phyloP scores from a whole-genome alignment of 306 rosid species.

The Lathyrus aphaca region DNA sequence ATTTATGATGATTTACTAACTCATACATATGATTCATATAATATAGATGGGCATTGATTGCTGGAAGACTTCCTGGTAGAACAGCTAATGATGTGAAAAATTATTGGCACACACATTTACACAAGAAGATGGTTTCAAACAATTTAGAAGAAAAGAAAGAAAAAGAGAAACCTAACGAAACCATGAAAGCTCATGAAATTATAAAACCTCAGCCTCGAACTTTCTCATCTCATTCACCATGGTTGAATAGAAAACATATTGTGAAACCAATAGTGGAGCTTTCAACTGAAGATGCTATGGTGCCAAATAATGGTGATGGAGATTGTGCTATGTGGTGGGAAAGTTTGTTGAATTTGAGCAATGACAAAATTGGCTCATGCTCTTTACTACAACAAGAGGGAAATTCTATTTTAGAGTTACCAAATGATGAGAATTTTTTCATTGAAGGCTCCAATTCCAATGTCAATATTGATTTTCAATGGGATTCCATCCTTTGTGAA shows the following conservation, averaged over 20 bases:
- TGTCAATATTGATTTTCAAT: too few relatives aligned
- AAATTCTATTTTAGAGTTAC: not conserved
- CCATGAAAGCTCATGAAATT: not conserved
- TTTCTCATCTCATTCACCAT: not conserved
- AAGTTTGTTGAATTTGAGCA: not conserved
- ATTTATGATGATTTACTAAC: too few relatives aligned
- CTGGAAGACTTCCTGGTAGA: not conserved
- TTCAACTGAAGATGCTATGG: not conserved
- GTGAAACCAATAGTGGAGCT: not conserved
- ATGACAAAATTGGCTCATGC: not conserved
- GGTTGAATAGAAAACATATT: conserved; percentile 5
- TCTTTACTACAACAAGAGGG: not conserved
- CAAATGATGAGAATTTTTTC: too few relatives aligned
- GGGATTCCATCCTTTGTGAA: too few relatives aligned
- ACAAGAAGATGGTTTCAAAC: not conserved
- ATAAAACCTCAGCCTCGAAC: conserved; percentile 12
- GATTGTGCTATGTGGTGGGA: not conserved
- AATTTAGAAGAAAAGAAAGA: not conserved
- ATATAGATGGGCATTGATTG: conserved; percentile 10
- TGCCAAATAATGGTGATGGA: not conserved
- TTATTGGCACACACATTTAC: conserved; percentile 11
- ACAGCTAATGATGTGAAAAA: conserved; percentile 23
- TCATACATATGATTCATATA: too few relatives aligned
- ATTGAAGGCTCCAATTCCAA: too few relatives aligned
- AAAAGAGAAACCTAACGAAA: not conserved